phyloP scores from a whole-genome alignment of 2,329 filamentous ascomycete genomes.

The Phaeosphaeriaceae sp. region DNA sequence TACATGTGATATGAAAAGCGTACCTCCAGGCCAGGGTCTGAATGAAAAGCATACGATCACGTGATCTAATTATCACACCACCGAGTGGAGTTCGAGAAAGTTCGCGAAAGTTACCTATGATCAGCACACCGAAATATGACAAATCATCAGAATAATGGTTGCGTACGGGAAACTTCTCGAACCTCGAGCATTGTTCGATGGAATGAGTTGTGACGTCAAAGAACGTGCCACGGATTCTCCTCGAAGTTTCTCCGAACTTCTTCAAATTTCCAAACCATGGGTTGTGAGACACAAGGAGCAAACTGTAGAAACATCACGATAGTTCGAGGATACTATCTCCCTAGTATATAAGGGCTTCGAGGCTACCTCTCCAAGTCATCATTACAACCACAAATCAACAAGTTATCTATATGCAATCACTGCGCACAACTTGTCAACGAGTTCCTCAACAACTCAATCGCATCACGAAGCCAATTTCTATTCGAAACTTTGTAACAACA shows the following conservation, averaged over 20 bases:
- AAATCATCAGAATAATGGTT: not conserved
- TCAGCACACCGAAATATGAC: not conserved
- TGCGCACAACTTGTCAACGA: slow-evolving; percentile 40
- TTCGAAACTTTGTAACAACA: slow-evolving; percentile 29
- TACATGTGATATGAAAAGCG: no score
- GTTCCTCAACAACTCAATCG: slow-evolving; percentile 40
- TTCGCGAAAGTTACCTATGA: no score
- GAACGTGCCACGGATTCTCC: slow-evolving; percentile 24
- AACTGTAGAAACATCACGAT: slow-evolving; percentile 17
- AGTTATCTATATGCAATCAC: slow-evolving; percentile 47
- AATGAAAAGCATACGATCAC: no score
- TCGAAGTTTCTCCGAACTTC: slow-evolving; percentile 32
- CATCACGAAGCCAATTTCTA: slow-evolving; percentile 34
- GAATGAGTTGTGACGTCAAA: slow-evolving; percentile 13
- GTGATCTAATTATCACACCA: no score
- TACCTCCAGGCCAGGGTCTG: no score
- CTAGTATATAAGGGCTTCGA: slow-evolving; percentile 38
- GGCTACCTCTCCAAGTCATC: slow-evolving; percentile 15
- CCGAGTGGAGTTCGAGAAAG: no score
- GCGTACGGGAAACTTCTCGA: not conserved
- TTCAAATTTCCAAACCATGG: slow-evolving; percentile 20
- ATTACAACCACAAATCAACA: slow-evolving; percentile 38
- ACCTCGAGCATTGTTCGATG: slow-evolving; percentile 3
- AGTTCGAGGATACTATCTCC: slow-evolving; percentile 34
- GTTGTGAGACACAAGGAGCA: slow-evolving; percentile 10